Conservation (phyloP, 2,329 filamentous ascomycete genomes). For the Aspergillus pseudoviridinutans region DNA sequence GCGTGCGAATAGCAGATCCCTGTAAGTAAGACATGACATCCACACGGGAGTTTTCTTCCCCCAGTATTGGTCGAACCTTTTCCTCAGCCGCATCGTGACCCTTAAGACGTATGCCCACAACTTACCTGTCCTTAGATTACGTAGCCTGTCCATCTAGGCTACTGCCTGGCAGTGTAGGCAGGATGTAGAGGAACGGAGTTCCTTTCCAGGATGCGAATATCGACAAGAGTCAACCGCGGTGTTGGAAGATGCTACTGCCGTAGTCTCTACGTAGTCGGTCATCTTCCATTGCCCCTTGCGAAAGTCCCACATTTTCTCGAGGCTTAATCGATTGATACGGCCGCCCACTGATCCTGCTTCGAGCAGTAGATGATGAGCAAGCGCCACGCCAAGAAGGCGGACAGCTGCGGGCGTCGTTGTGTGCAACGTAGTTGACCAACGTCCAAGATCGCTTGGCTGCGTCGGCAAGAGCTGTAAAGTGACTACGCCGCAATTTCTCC, state of each 20-base stretch:
- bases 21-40: neutral
- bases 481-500: conserved; percentile 20
- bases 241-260: neutral
- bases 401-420: conserved; percentile 19
- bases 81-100: neutral
- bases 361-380: conserved; percentile 16
- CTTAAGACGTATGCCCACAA: neutral
- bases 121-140: neutral
- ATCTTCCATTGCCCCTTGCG: neutral
- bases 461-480: conserved; percentile 10
- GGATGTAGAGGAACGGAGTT: neutral
- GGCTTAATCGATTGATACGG: conserved; percentile 5
- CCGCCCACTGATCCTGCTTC: neutral
- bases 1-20: neutral
- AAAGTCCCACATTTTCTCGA: neutral
- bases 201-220: neutral
- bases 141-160: neutral
- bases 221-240: neutral
- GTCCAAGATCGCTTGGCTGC: conserved; percentile 5
- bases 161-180: neutral
- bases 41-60: neutral
- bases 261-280: neutral
- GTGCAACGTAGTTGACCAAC: conserved; percentile 5
- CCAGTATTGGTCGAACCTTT: neutral
- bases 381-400: conserved; percentile 31